Percentiles rank a stretch among this genome's conserved stretches.
These are phyloP conservation scores for Penicillium expansum DNA, from an alignment of 2,329 filamentous ascomycete species.

Conservation along the genomic window DNA sequence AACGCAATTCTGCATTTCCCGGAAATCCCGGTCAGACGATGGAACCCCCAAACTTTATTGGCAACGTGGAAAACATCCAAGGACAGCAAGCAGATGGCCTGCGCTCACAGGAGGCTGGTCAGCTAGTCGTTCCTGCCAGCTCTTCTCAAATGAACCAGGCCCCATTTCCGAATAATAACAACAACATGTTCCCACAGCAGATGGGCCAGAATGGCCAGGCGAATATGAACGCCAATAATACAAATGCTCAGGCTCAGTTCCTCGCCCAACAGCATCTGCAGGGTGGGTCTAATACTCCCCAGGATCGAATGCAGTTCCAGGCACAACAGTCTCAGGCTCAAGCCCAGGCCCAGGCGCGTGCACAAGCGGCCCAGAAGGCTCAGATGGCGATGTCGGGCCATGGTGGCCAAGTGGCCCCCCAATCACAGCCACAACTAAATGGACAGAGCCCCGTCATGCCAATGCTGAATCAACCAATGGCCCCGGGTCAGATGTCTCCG, in stretches of 20 bases:
- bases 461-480: slow-evolving; percentile 45
- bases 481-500: slow-evolving; percentile 40
- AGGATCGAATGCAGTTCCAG: slow-evolving; percentile 43
- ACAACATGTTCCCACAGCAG: slow-evolving; percentile 45
- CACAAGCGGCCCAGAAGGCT: slow-evolving; percentile 45
- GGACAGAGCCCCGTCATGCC: slow-evolving; percentile 43
- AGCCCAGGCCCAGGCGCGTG: slow-evolving; percentile 40
- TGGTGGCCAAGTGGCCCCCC: slow-evolving; percentile 45
- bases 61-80: slow-evolving; percentile 55
- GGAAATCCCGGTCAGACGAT: slow-evolving; percentile 33
- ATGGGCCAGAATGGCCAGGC: slow-evolving; percentile 39
- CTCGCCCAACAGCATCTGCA: slow-evolving; percentile 43
- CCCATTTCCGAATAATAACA: slow-evolving; percentile 36
- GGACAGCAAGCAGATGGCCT: slow-evolving; percentile 62
- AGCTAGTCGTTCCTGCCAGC: slow-evolving; percentile 63
- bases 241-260: slow-evolving; percentile 36
- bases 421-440: slow-evolving; percentile 38
- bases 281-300: slow-evolving; percentile 43
- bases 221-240: slow-evolving; percentile 36
- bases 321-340: slow-evolving; percentile 33
- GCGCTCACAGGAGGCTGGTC: slow-evolving; percentile 59
- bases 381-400: slow-evolving; percentile 47
- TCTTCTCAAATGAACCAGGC: slow-evolving; percentile 51
- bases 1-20: slow-evolving; percentile 38
- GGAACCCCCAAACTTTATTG: slow-evolving; percentile 37